Base-by-base conservation (phyloP, 176 grass and related monocot genomes). In the Eremochloa ophiuroides region DNA sequence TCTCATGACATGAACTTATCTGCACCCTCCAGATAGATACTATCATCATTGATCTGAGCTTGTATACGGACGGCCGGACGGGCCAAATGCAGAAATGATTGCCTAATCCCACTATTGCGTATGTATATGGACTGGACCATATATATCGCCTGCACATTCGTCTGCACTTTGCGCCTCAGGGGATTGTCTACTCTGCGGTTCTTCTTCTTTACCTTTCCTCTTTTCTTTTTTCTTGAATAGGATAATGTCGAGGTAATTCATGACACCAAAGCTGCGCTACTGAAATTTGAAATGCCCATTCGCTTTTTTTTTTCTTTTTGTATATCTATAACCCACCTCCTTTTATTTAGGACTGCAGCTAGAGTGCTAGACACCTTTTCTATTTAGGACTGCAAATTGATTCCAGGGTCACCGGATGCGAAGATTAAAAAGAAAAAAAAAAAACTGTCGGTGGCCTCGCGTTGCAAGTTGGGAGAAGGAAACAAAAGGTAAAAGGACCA, bases 81-180 rank as follows among this genome's bases (percentile, higher is more conserved):
- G 67, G 18, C 18, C 73, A 4, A 8, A 34, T 35, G 62, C 31
- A 10, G 7, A 20, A 82, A 87, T 77, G 66, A 65, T 78, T 72
- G 23, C 6, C 18, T 34, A 72, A 42, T 64, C 42, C 31, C 15
- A 13, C 30, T 18, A 16, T 18, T 30, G 17, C 7, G 17, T 8
- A 18, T 20, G 1, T 14, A 41, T 86, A 9, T 40, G 84, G 84
- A 60, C 69, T 87, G 86, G 86, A 66, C 79, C 73, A 65, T n/a
- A n/a, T n/a, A n/a, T n/a, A n/a, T n/a, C n/a, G n/a, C n/a, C n/a
- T n/a, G n/a, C n/a, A n/a, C n/a, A n/a, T n/a, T 31, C 27, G 30
- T 11, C 39, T 23, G 18, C 29, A 40, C 37, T 2, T 7, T 43
- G 17, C 3, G 15, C 9, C 27, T 77, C 27, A 17, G 48, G 27